phyloP scores from a whole-genome alignment of 352 stramenopile genomes.

The Phytopythium oedochilum region DNA sequence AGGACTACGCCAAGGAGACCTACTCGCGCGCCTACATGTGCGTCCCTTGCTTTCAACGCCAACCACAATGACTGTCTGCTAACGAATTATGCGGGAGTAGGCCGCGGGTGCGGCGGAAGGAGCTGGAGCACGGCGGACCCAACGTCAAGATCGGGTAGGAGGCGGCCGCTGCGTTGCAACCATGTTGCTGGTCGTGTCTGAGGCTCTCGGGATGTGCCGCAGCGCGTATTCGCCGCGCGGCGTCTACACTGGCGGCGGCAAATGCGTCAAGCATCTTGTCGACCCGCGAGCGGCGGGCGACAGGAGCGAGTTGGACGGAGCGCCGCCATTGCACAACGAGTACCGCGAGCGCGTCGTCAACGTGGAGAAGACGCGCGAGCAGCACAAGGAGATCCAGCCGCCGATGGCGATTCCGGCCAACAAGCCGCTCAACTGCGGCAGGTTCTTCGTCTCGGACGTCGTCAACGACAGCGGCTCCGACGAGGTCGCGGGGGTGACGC shows the following conservation, averaged over 20 bases:
- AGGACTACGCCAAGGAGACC: constrained; percentile 50
- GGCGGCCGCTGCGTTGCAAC: not conserved
- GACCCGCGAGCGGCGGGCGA: constrained; percentile 1
- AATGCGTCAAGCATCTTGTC: constrained; percentile 28
- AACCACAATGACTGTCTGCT: not conserved
- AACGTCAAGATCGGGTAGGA: constrained; percentile 42
- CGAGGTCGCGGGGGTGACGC: constrained; percentile 12
- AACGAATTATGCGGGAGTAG: constrained; percentile 9
- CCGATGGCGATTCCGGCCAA: constrained; percentile 51
- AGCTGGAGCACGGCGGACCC: constrained; percentile 29
- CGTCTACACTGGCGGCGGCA: constrained; percentile 51
- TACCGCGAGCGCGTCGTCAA: constrained; percentile 41
- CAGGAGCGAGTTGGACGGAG: constrained; percentile 4
- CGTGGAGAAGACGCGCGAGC: constrained; percentile 52
- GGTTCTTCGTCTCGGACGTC: constrained; percentile 57
- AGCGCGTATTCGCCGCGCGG: constrained; percentile 45
- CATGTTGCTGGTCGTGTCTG: not conserved
- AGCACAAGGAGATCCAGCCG: constrained; percentile 65
- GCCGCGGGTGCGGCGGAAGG: constrained; percentile 36
- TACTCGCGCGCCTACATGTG: constrained; percentile 48
- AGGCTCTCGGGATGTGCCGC: not conserved
- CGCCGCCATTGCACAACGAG: constrained; percentile 22
- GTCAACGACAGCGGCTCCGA: constrained; percentile 9
- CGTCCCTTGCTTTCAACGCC: not conserved
- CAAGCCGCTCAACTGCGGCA: constrained; percentile 49